phyloP scores from a whole-genome alignment of 2,329 filamentous ascomycete species.

The Thielaviopsis musarum region DNA sequence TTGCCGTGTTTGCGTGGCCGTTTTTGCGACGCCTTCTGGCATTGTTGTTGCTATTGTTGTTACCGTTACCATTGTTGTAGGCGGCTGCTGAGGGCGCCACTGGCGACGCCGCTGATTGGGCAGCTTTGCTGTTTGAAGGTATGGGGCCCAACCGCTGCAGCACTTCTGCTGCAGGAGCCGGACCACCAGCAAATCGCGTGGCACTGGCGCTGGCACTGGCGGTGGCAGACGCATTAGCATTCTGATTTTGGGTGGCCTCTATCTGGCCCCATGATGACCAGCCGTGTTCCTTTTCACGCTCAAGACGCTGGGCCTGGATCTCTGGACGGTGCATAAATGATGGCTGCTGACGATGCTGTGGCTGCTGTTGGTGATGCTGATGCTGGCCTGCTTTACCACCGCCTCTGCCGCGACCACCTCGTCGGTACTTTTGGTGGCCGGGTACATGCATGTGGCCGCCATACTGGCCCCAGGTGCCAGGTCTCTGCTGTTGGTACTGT shows the following conservation, averaged over 20 bases:
- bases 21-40: neutral
- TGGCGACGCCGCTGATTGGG: neutral
- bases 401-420: neutral
- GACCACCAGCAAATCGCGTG: neutral
- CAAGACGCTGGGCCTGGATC: neutral
- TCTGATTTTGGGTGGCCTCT: neutral
- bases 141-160: neutral
- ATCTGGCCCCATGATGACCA: conserved; percentile 4
- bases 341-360: neutral
- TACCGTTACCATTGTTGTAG: neutral
- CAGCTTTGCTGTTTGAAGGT: neutral
- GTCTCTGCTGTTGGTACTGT: neutral
- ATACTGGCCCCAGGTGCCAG: neutral
- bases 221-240: neutral
- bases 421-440: neutral
- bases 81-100: neutral
- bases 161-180: neutral
- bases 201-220: neutral
- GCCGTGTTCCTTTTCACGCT: neutral
- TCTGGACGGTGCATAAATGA: neutral
- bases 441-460: too few relatives aligned
- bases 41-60: neutral
- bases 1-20: neutral
- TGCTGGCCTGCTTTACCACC: neutral
- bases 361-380: neutral